Base-by-base conservation (phyloP, 805 yeast species). In the Saccharomycopsis olivae region DNA sequence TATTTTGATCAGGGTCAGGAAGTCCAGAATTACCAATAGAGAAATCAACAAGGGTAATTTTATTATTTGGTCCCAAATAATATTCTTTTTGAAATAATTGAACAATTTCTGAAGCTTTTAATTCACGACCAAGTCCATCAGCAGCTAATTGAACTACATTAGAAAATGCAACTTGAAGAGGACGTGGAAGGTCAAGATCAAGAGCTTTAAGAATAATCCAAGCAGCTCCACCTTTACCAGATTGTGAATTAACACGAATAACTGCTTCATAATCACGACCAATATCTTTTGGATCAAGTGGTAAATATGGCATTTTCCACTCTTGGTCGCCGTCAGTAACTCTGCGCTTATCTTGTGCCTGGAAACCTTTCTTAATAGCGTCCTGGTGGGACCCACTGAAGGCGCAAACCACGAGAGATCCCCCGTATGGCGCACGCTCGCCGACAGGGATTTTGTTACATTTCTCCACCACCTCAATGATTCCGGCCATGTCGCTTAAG, bases 221-320 rank as follows among this genome's bases (percentile, higher is more conserved):
- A 17, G 88, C 85, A 34, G 88, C 85, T 59, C 89, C 89, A 55
- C 89, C 89, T 59, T 80, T 80, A 59, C 89, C 89, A n/a, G 85
- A 76, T 62, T 80, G 89, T 17, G 89, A 80, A 63, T 80, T 80
- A 53, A 80, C 88, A 66, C 89, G 69, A 55, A 80, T 80, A 43
- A 80, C 83, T 40, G 87, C 88, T 62, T 80, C 89, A 58, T 80
- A 80, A 51, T 70, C 78, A 65, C 86, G 69, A 41, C 89, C 89
- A 50, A 80, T 75, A 58, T 80, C 89, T 60, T 76, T 68, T 51
- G 89, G 89, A 64, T 80, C 89, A 57, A 80, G 68, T 45, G 89
- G 87, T 54, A 80, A 65, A 65, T 80, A 80, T 41, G 89, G 89
- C 49, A 80, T 69, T 52, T 66, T 65, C 89, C 89, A 80, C 46